Conservation (phyloP, 2,329 filamentous ascomycete species). For the Ploettnerulaceae sp. region DNA sequence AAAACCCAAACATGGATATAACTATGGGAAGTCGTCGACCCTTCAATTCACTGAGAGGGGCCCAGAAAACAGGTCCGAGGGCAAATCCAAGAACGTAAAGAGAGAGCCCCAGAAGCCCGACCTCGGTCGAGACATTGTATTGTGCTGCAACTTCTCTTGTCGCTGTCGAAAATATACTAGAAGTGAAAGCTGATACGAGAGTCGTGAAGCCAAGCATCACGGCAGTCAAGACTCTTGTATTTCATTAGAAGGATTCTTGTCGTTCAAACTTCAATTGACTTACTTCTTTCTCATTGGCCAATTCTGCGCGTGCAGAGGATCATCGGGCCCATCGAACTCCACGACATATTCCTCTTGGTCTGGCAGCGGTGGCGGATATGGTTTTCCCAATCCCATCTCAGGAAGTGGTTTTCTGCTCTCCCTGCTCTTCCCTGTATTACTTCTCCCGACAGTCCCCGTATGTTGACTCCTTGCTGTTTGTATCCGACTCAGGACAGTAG, state of each 20-base stretch:
- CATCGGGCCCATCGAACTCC: slow-evolving; percentile 77
- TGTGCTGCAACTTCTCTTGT: slow-evolving; percentile 51
- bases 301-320: slow-evolving; percentile 83
- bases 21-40: slow-evolving; percentile 61
- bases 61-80: slow-evolving; percentile 66
- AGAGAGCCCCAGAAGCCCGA: slow-evolving; percentile 60
- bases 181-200: slow-evolving; percentile 65
- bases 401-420: slow-evolving; percentile 58
- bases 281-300: slow-evolving; percentile 78
- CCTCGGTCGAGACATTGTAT: slow-evolving; percentile 57
- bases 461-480: slow-evolving; percentile 68
- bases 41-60: slow-evolving; percentile 66
- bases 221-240: slow-evolving; percentile 52
- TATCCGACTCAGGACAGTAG: slow-evolving; percentile 66
- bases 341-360: slow-evolving; percentile 74
- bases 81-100: slow-evolving; percentile 70
- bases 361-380: slow-evolving; percentile 65
- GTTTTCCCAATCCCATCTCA: slow-evolving; percentile 67
- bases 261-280: slow-evolving; percentile 31
- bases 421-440: slow-evolving; percentile 39
- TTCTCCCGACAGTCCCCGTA: slow-evolving; percentile 62
- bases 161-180: slow-evolving; percentile 69
- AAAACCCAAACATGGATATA: slow-evolving; percentile 62
- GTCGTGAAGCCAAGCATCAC: slow-evolving; percentile 70
- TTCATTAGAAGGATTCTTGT: slow-evolving; percentile 26